phyloP scores from a whole-genome alignment of 2,329 filamentous ascomycete genomes.

The Clonostachys sp. region DNA sequence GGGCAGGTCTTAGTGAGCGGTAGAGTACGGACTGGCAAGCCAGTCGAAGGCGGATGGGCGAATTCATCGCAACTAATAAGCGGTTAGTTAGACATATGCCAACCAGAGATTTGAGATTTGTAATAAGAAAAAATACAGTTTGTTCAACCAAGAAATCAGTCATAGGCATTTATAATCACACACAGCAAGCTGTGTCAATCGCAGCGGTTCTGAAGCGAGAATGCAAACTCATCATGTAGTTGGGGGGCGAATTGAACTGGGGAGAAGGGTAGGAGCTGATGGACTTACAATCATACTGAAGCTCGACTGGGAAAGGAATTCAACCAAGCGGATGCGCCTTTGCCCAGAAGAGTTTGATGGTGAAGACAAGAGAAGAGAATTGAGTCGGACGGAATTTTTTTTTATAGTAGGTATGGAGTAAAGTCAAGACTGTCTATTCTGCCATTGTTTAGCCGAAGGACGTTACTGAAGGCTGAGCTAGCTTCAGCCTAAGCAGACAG shows the following conservation, averaged over 20 bases:
- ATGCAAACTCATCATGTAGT: constrained; percentile 35
- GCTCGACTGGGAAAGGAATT: not conserved
- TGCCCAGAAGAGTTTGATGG: not conserved
- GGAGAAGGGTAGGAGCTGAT: not conserved
- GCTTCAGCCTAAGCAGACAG: no score
- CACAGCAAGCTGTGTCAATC: constrained; percentile 41
- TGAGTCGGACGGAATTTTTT: not conserved
- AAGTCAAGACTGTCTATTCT: no score
- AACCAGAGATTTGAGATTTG: not conserved
- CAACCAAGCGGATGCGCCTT: not conserved
- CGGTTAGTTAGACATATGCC: constrained; percentile 4
- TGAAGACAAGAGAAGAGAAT: not conserved
- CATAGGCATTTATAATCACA: constrained; percentile 34
- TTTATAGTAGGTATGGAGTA: not conserved
- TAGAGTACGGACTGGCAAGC: constrained; percentile 17
- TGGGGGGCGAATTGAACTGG: constrained; percentile 1
- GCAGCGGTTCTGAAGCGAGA: constrained; percentile 45
- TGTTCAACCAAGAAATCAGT: constrained; percentile 19
- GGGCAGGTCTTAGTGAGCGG: not conserved
- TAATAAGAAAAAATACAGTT: no score
- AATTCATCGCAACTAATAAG: constrained; percentile 23
- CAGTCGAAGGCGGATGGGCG: constrained; percentile 27
- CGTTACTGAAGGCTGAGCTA: no score
- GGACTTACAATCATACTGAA: constrained; percentile 32
- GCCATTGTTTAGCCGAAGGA: no score